Evolutionary conservation across 495 filamentous ascomycete species (phyloP), one percentile per base, ranked within the genome.

Genomic region (Penicillium psychrofluorescens): DNA sequence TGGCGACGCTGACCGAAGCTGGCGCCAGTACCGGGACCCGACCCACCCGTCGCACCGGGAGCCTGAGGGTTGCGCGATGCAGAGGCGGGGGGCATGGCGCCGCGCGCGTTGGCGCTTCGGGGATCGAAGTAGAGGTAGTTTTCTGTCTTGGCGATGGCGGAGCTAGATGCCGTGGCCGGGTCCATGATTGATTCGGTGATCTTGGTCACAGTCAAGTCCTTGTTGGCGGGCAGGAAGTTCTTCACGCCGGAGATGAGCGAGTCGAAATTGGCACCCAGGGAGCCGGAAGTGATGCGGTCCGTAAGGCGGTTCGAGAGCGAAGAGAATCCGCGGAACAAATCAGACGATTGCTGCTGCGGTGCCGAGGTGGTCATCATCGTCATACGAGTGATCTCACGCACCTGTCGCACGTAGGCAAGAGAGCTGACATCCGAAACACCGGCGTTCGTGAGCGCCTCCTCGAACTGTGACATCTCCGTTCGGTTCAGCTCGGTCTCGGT

Each of bases 151-250:
- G 88, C 85, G 47, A 99, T 90, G 10, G 94, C 94, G 14, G 84
- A 89, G 2, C 87, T 88, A 10, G 86, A 89, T 2, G 94, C 91
- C 8, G 85, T 75, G 32, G 87, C 75, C 0, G 94, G 94, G 60
- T 99, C 94, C 94, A 99, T 99, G 57, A 99, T 83, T 0, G 90
- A 95, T 59, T 99, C 94, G 9, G 89, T 89, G 59, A 99, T 96
- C 64, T 97, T 95, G 39, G 94, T 97, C 34, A 97, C 77, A 0
- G 94, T 99, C 4, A 96, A 76, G 57, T 99, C 94, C 54, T 90
- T 86, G 66, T 99, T 92, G 9, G 80, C 88, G 1, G 94, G 94
- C 4, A 98, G 72, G 71, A 98, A 95, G 63, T 96, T 97, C 71
- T 97, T 97, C 67, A 99, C 91, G 31, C 94, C 91, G n/a, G 88